Evolutionary conservation across 75 land plant genomes (phyloP), one percentile per base, ranked within the genome.

Genomic region (Picea sitchensis): DNA sequence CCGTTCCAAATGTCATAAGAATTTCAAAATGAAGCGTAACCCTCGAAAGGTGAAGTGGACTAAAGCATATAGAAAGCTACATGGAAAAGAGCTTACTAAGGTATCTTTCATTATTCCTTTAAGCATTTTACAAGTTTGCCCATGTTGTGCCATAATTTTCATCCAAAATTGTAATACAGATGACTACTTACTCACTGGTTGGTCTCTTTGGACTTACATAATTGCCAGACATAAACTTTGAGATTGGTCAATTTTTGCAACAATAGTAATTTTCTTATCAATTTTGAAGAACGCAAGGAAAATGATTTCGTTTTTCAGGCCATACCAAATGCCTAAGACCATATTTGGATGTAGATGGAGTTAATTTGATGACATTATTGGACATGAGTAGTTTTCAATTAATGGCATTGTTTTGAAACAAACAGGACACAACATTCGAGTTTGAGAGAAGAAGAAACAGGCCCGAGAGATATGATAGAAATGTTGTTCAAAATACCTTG

Each of bases 21-120:
- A 97, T 80, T 97, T 97, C 78, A 97, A 97, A 83, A 97, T 97
- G 99, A 97, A 97, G 90, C 84, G 99, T 44, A 97, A 97, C 81
- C 99, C 99, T 58, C 91, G 99, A 23, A 97, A 97, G 77, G 98
- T 97, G 64, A 93, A 90, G 79, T 97, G 99, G 99, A 97, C 99
- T 14, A 97, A 97, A 86, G 98, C 98, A 41, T 97, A 97, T 72
- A 87, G 98, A 60, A 83, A 93, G 77, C 74, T 97, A 67, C 92
- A 92, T 77, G 96, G 98, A 64, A 97, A 97, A 84, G 99, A 97
- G 58, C 89, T 97, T 81, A 93, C 98, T 36, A 92, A 95, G 90
- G 98, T 91, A 79, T 12, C 34, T 20, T 21, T n/a, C n/a, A 13
- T 36, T 57, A 58, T 14, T 71, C 36, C 18, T 44, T 44, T 61